These are phyloP conservation scores for Actinomortierella wolfii DNA, from an alignment of 371 early-diverging fungal species.

Conservation along the genomic window DNA sequence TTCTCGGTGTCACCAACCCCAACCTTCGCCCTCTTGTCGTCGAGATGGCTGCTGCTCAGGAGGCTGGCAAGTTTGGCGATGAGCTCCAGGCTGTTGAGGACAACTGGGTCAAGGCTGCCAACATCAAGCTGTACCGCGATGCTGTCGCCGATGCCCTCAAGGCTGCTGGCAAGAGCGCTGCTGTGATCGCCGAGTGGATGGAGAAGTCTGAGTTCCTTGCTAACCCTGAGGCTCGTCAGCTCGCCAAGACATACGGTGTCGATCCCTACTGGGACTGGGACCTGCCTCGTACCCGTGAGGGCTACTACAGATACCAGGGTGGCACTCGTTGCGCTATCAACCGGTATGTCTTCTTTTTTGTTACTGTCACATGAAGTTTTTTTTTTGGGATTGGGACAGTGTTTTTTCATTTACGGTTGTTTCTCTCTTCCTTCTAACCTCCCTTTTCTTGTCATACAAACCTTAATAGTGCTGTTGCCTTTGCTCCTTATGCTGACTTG, in stretches of 20 bases:
- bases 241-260: constrained; percentile 82
- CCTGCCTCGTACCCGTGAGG: constrained; percentile 91
- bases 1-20: constrained; percentile 90
- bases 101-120: constrained; percentile 87
- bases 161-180: constrained; percentile 50
- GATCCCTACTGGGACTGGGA: constrained; percentile 95
- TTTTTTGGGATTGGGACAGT: too few species aligned
- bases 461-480: constrained; percentile 82
- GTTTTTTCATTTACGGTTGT: too few species aligned
- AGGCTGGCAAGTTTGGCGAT: constrained; percentile 72
- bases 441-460: background rate
- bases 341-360: constrained; percentile 56
- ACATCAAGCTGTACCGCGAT: constrained; percentile 81
- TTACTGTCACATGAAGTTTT: too few species aligned
- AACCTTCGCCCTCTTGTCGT: constrained; percentile 71
- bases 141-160: constrained; percentile 84
- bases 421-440: background rate
- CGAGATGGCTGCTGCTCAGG: constrained; percentile 83
- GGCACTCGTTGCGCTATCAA: constrained; percentile 91
- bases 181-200: constrained; percentile 56
- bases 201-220: constrained; percentile 67
- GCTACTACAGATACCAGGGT: constrained; percentile 95
- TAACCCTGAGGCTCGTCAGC: constrained; percentile 80
- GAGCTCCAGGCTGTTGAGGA: constrained; percentile 87
- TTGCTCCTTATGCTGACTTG: constrained; percentile 92